These are phyloP conservation scores for Citrus mangshanensis DNA, from an alignment of 345 rosid genomes.

Conservation along the genomic window DNA sequence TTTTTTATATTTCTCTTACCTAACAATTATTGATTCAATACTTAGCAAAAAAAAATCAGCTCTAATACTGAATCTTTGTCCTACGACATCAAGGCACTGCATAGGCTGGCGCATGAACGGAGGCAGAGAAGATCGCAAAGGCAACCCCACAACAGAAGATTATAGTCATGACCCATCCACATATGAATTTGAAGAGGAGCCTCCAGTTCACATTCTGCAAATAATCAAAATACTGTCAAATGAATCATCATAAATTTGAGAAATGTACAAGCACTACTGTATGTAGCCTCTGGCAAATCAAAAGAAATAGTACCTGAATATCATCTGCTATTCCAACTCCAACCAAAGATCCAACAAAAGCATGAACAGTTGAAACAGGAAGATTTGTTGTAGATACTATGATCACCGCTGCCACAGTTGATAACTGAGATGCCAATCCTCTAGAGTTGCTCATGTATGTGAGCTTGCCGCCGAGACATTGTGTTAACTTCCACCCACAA, in stretches of 20 bases:
- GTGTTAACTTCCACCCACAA: slow-evolving; percentile 30
- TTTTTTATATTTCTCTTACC: no score
- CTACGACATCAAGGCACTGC: slow-evolving; percentile 6
- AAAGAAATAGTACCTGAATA: slow-evolving; percentile 8
- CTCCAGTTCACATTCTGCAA: slow-evolving; percentile 34
- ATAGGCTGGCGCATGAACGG: slow-evolving; percentile 30
- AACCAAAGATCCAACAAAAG: slow-evolving; percentile 26
- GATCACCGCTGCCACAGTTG: slow-evolving; percentile 32
- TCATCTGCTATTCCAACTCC: slow-evolving; percentile 31
- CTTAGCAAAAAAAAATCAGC: no score
- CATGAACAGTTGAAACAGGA: slow-evolving; percentile 26
- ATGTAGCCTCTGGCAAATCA: no score
- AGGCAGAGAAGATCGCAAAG: slow-evolving; percentile 27
- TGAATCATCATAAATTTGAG: neutral
- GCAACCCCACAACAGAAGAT: slow-evolving; percentile 27
- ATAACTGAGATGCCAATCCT: slow-evolving; percentile 24
- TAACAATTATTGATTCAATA: no score
- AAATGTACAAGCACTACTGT: no score
- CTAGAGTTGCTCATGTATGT: slow-evolving; percentile 31
- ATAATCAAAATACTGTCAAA: neutral
- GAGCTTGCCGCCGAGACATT: slow-evolving; percentile 30
- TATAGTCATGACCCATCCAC: slow-evolving; percentile 32
- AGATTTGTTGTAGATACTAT: slow-evolving; percentile 13
- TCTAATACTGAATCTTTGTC: no score
- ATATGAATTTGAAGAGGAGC: slow-evolving; percentile 16